A percentile compares a stretch with the other conserved stretches of the same genome.
phyloP scores from a whole-genome alignment of 495 filamentous ascomycete species.

The Neurospora africana region DNA sequence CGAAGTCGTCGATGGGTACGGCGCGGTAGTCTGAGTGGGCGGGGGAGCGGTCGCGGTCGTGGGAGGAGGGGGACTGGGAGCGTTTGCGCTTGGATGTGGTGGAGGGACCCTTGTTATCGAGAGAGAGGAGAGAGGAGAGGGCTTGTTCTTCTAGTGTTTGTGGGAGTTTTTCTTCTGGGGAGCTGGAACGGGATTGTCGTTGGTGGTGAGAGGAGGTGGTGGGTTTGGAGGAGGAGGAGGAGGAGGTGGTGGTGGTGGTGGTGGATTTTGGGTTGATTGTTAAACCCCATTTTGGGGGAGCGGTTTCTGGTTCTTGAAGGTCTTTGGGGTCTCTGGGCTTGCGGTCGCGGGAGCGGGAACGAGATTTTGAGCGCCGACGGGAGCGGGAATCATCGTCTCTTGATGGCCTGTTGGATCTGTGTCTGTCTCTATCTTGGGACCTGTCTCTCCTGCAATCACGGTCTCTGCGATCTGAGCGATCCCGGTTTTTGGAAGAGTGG shows the following conservation, averaged over 20 bases:
- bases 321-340: neutral
- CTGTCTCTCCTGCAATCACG: neutral
- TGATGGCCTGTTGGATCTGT: neutral
- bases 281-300: neutral
- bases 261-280: neutral
- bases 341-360: neutral
- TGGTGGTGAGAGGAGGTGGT: neutral
- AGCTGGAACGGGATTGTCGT: neutral
- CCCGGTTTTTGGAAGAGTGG: neutral
- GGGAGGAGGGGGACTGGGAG: slow-evolving; percentile 51
- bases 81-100: slow-evolving; percentile 7
- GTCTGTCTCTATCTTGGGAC: neutral
- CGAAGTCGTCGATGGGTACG: slow-evolving; percentile 89
- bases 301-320: neutral
- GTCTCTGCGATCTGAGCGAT: neutral
- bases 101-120: slow-evolving; percentile 19
- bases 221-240: neutral
- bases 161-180: slow-evolving; percentile 5
- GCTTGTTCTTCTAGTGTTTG: slow-evolving; percentile 62
- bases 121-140: slow-evolving; percentile 62
- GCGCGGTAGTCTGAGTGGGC: slow-evolving; percentile 76
- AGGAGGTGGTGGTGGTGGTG: neutral
- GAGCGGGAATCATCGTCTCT: neutral
- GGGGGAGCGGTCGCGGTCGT: slow-evolving; percentile 67
- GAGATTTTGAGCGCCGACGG: neutral